A percentile compares a stretch with the other conserved stretches of the same genome.
Evolutionary conservation across 129 eudicot species (phyloP).

Genomic region (Oenanthe sinensis): DNA sequence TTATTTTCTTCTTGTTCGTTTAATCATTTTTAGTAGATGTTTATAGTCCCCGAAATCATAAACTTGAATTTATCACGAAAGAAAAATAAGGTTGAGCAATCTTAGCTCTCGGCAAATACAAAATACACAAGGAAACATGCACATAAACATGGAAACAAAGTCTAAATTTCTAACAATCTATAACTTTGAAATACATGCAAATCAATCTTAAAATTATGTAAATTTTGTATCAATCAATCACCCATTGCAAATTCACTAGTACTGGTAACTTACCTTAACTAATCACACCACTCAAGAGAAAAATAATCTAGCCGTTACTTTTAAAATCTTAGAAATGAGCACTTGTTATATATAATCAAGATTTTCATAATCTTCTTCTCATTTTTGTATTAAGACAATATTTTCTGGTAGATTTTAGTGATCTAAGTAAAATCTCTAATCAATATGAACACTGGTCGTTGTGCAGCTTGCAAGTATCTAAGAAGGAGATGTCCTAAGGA

Average conservation of each 20-base stretch:
- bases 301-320: not conserved
- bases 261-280: not conserved
- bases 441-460: conserved; percentile 17
- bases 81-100: too few relatives aligned
- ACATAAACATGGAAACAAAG: not conserved
- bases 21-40: too few relatives aligned
- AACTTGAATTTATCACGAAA: too few relatives aligned
- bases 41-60: too few relatives aligned
- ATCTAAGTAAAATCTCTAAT: not conserved
- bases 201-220: not conserved
- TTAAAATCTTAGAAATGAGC: not conserved
- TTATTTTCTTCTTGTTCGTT: too few relatives aligned
- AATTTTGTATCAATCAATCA: not conserved
- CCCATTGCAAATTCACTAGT: not conserved
- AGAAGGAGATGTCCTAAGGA: conserved; percentile 34
- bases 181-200: not conserved
- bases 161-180: not conserved
- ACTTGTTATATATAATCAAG: not conserved
- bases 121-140: too few relatives aligned
- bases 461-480: conserved; percentile 49
- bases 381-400: not conserved
- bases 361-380: not conserved
- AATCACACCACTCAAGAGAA: not conserved
- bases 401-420: not conserved
- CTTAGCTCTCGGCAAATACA: too few relatives aligned